These are phyloP conservation scores for Diutina siamensis DNA, from an alignment of 1,139 yeast genomes.

Conservation along the genomic window DNA sequence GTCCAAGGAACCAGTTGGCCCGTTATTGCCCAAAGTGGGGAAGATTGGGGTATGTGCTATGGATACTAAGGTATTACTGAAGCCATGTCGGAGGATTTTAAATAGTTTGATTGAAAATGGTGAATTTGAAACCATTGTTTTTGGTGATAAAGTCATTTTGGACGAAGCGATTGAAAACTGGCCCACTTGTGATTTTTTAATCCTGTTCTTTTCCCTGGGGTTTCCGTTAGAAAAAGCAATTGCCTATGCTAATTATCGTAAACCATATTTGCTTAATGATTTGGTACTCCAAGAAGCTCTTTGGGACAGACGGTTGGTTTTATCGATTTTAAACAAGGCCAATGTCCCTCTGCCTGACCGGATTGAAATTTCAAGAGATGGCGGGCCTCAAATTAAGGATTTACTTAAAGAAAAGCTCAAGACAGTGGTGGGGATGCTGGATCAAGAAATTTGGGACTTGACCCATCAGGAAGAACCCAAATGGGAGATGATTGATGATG, in stretches of 20 bases:
- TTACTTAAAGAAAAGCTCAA: constrained; percentile 38
- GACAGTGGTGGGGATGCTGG: constrained; percentile 23
- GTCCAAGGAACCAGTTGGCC: constrained; percentile 3
- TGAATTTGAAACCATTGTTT: constrained; percentile 91
- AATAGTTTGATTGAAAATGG: constrained; percentile 84
- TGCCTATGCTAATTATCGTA: constrained; percentile 74
- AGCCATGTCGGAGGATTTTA: constrained; percentile 88
- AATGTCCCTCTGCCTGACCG: constrained; percentile 83
- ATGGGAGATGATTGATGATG: constrained; percentile 86
- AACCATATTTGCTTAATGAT: constrained; percentile 86
- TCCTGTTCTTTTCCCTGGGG: constrained; percentile 89
- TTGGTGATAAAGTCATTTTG: constrained; percentile 93
- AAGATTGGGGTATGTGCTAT: constrained; percentile 98
- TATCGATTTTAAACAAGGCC: constrained; percentile 70
- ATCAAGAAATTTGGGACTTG: constrained; percentile 40
- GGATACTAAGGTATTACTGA: constrained; percentile 93
- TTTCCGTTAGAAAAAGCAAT: constrained; percentile 96
- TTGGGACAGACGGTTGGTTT: constrained; percentile 92
- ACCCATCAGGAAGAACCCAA: constrained; percentile 66
- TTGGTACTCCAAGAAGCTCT: constrained; percentile 81
- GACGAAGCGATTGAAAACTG: constrained; percentile 92
- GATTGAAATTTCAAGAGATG: constrained; percentile 85
- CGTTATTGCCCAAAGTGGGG: constrained; percentile 52
- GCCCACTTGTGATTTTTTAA: constrained; percentile 96
- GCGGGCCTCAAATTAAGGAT: constrained; percentile 78